Evolutionary conservation across 2,329 filamentous ascomycete genomes (phyloP), one percentile per base, ranked within the genome.

Genomic region (Blastomyces gilchristii): DNA sequence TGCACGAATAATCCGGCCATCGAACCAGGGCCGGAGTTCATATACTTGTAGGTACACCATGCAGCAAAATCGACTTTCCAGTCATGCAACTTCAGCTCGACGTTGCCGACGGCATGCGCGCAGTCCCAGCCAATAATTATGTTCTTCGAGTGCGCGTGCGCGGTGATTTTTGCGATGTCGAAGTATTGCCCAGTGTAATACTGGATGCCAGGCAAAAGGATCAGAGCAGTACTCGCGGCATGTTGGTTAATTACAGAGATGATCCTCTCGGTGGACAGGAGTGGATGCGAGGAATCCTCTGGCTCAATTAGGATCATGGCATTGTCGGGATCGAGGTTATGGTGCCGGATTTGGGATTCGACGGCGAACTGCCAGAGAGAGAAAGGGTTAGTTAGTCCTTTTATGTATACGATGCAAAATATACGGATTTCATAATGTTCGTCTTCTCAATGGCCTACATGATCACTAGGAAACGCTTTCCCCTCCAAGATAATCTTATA

Each of bases 1-100:
- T 96, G 90, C 9, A 96, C 88, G 68, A 91, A 96, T 0, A 87
- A 79, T 0, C 88, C 91, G 0, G 85, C 90, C 66, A 95, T 95
- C 18, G 86, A 82, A 3, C 91, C 91, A 0, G 91, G 90, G 0
- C 91, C 91, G 34, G 87, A 86, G 72, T 96, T 96, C 73, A 96
- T 83, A 77, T 96, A 96, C 78, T 96, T 96, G 81, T 96, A 96
- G 22, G 87, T 92, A 76, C 91, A 96, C 91, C 91, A 96, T 62
- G 84, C 89, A 18, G 92, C 91, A 70, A 96, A 96, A 74, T 96
- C 91, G 43, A 95, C 90, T 68, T 89, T 83, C 91, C 91, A 96
- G 69, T 93, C 89, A 74, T 96, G 91, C 25, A 96, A 81, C 63
- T 81, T 77, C 22, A 96, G 76, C 50, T 88, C 85, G 1, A 95